These are phyloP conservation scores for Inga leiocalycina DNA, from an alignment of 306 rosid species.

Conservation along the genomic window DNA sequence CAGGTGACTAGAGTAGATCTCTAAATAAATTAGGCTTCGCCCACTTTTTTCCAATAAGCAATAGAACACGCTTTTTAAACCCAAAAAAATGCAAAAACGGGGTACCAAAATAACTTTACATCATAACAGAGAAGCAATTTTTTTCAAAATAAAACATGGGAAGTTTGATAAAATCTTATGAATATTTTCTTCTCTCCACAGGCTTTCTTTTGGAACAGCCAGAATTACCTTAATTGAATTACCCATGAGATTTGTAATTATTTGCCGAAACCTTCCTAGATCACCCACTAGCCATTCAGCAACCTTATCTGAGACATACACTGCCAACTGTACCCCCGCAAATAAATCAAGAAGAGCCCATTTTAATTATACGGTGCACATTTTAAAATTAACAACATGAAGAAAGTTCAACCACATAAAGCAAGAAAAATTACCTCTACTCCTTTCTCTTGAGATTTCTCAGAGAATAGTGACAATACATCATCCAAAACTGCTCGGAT, in stretches of 20 bases:
- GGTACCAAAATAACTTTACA: background rate
- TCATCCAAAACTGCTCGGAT: slow-evolving; percentile 82
- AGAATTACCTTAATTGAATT: slow-evolving; percentile 75
- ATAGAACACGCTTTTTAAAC: slow-evolving; percentile 7
- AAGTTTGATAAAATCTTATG: slow-evolving; percentile 2
- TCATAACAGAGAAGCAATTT: background rate
- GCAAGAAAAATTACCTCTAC: slow-evolving; percentile 70
- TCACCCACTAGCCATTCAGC: slow-evolving; percentile 84
- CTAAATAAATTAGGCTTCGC: background rate
- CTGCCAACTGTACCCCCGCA: slow-evolving; percentile 63
- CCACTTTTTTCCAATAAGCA: background rate
- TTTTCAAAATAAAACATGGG: background rate
- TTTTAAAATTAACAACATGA: slow-evolving; percentile 9
- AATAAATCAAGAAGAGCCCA: slow-evolving; percentile 34
- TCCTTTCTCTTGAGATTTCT: slow-evolving; percentile 93
- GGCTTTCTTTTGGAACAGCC: background rate
- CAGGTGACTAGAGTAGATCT: background rate
- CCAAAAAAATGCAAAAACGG: background rate
- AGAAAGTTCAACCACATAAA: slow-evolving; percentile 1
- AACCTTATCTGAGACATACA: slow-evolving; percentile 70
- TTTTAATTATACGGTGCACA: slow-evolving; percentile 33
- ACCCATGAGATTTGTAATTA: slow-evolving; percentile 82
- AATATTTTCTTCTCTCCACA: background rate
- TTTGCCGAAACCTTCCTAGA: slow-evolving; percentile 87
- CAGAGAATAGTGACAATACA: slow-evolving; percentile 87